A percentile compares a stretch with the other conserved stretches of the same genome.
Evolutionary conservation across 768 basidiomycete genomes (phyloP).

Genomic region (Psilocybe cyanescens): DNA sequence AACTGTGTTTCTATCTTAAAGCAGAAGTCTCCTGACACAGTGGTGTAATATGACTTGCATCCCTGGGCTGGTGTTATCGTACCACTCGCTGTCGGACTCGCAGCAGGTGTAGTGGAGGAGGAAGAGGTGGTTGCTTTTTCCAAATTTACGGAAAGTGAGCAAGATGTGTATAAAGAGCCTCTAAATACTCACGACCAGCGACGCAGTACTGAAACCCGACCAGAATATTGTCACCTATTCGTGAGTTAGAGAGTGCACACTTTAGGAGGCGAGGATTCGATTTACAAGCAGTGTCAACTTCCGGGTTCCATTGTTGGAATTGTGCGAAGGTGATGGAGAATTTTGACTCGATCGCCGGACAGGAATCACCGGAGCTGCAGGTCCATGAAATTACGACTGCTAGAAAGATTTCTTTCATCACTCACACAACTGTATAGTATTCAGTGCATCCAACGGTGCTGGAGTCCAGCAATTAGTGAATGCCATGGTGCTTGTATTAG

Average conservation of each 20-base stretch:
- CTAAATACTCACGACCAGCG: neutral
- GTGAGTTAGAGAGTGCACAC: neutral
- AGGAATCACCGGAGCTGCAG: conserved; percentile 4
- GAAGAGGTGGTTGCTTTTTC: neutral
- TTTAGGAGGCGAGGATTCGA: neutral
- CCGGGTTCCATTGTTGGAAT: neutral
- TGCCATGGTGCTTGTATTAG: too few relatives aligned
- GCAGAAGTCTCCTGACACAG: neutral
- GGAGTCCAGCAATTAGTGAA: neutral
- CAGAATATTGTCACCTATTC: neutral
- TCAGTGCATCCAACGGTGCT: conserved; percentile 1
- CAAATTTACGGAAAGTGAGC: neutral
- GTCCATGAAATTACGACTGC: neutral
- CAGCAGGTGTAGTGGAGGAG: neutral
- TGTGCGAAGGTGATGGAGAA: conserved; percentile 1
- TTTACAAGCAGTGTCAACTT: neutral
- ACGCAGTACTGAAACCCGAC: neutral
- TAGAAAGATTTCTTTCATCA: too few relatives aligned
- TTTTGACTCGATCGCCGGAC: conserved; percentile 2
- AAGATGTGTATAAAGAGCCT: neutral
- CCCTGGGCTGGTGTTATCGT: neutral
- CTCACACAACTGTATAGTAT: conserved; percentile 1
- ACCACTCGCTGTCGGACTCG: neutral
- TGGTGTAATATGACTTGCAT: neutral
- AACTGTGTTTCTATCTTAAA: neutral